Percentiles rank a stretch among this genome's conserved stretches.
These are phyloP conservation scores for Trifolium fragiferum DNA, from an alignment of 306 rosid genomes.

Conservation along the genomic window DNA sequence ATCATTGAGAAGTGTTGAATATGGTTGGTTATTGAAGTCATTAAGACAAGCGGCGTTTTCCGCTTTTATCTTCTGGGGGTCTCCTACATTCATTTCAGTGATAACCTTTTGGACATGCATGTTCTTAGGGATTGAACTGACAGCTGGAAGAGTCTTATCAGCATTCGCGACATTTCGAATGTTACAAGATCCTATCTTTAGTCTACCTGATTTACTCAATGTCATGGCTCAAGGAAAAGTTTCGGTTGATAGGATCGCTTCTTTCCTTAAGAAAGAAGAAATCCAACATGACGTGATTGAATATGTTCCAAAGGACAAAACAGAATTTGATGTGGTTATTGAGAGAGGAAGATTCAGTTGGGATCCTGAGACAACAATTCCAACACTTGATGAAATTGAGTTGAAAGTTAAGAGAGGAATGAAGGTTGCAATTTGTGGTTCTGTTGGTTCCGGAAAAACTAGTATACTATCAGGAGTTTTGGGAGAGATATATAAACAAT, in stretches of 20 bases:
- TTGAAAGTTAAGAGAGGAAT: constrained; percentile 85
- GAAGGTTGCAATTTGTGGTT: constrained; percentile 96
- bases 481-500: constrained; percentile 79
- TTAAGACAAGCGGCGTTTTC: constrained; percentile 57
- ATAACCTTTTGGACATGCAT: constrained; percentile 77
- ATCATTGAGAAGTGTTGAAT: constrained; percentile 63
- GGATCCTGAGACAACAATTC: constrained; percentile 63
- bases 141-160: constrained; percentile 86
- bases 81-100: constrained; percentile 88
- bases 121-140: constrained; percentile 83
- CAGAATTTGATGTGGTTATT: constrained; percentile 65
- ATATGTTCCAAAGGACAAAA: constrained; percentile 59
- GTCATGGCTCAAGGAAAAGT: constrained; percentile 93
- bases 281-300: constrained; percentile 71
- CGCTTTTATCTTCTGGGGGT: constrained; percentile 84
- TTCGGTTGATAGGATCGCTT: constrained; percentile 80
- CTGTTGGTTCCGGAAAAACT: constrained; percentile 93
- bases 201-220: constrained; percentile 81
- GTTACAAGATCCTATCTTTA: constrained; percentile 91
- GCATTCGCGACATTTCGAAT: constrained; percentile 92
- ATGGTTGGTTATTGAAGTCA: constrained; percentile 74
- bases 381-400: constrained; percentile 70
- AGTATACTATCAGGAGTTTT: constrained; percentile 75
- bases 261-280: constrained; percentile 78
- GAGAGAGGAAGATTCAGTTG: constrained; percentile 83